A percentile compares a stretch with the other conserved stretches of the same genome.
Conservation (phyloP, 495 filamentous ascomycete genomes). For the Clavariopsis aquatica region DNA sequence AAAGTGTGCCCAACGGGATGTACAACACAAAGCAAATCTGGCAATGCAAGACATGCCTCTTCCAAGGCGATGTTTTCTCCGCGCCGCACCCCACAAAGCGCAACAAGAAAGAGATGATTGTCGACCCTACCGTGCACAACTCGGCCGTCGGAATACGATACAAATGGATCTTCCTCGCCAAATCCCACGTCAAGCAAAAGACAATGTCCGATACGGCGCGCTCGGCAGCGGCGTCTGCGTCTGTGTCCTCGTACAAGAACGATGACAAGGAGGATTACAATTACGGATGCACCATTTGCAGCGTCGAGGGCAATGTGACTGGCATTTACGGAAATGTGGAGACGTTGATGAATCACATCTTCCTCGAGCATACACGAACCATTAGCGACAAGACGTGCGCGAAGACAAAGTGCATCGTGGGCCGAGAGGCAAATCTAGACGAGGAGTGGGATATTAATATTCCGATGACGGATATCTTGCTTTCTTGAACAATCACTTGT, state of each 20-base stretch:
- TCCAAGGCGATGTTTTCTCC: constrained; percentile 45
- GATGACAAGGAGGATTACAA: constrained; percentile 26
- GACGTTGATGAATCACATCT: constrained; percentile 51
- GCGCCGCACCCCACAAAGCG: constrained; percentile 14
- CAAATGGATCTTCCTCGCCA: constrained; percentile 55
- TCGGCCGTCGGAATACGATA: constrained; percentile 48
- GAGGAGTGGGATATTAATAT: constrained; percentile 40
- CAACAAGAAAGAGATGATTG: constrained; percentile 35
- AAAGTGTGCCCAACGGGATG: constrained; percentile 45
- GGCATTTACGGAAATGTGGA: constrained; percentile 47
- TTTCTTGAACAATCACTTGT: neutral
- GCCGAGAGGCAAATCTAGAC: constrained; percentile 20
- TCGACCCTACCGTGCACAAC: constrained; percentile 44
- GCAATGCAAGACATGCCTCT: constrained; percentile 51
- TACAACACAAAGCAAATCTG: constrained; percentile 45
- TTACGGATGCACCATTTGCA: constrained; percentile 55
- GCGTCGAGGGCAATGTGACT: constrained; percentile 45
- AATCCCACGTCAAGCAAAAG: constrained; percentile 49
- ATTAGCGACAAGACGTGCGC: constrained; percentile 17
- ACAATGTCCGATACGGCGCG: neutral
- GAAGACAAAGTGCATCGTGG: constrained; percentile 26
- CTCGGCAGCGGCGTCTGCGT: neutral
- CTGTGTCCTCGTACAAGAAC: too few species aligned
- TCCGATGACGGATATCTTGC: constrained; percentile 12
- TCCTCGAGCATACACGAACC: constrained; percentile 30